These are phyloP conservation scores for Pilatotrama ljubarskyi DNA, from an alignment of 768 basidiomycete genomes.

Conservation along the genomic window DNA sequence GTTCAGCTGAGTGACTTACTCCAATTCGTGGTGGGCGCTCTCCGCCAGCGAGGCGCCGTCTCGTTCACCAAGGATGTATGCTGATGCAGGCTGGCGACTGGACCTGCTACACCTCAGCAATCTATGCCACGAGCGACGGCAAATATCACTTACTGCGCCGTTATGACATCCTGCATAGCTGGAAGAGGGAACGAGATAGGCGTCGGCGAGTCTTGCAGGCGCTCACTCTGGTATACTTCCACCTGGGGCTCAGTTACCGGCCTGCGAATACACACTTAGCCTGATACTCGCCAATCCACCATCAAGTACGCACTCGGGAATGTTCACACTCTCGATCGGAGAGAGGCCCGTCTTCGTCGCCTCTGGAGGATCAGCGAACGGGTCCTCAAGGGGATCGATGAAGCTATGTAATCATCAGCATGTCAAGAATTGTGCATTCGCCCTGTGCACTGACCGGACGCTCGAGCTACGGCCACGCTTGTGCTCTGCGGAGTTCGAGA, in stretches of 20 bases:
- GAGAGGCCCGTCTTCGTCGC: conserved; percentile 19
- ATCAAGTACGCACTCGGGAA: conserved; percentile 35
- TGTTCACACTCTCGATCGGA: conserved; percentile 31
- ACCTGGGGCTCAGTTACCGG: conserved; percentile 1
- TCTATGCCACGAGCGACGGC: neutral
- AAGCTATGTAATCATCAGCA: neutral
- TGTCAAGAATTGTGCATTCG: neutral
- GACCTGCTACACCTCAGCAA: conserved; percentile 13
- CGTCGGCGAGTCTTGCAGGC: conserved; percentile 21
- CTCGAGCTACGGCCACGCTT: conserved; percentile 29
- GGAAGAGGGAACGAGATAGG: conserved; percentile 46
- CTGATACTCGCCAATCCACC: neutral
- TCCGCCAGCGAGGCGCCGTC: conserved; percentile 8
- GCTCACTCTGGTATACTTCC: neutral
- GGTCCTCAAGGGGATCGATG: conserved; percentile 27
- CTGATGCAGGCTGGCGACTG: conserved; percentile 18
- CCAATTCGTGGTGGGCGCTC: conserved; percentile 14
- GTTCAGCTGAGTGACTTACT: conserved; percentile 14
- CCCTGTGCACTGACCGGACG: conserved; percentile 25
- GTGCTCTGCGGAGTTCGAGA: conserved; percentile 18
- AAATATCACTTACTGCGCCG: conserved; percentile 28
- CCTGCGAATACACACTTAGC: neutral
- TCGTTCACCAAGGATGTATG: conserved; percentile 23
- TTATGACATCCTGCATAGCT: conserved; percentile 41
- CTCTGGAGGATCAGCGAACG: conserved; percentile 31